Conservation (phyloP, 2,329 filamentous ascomycete species). For the Aspergillus aculeatus region DNA sequence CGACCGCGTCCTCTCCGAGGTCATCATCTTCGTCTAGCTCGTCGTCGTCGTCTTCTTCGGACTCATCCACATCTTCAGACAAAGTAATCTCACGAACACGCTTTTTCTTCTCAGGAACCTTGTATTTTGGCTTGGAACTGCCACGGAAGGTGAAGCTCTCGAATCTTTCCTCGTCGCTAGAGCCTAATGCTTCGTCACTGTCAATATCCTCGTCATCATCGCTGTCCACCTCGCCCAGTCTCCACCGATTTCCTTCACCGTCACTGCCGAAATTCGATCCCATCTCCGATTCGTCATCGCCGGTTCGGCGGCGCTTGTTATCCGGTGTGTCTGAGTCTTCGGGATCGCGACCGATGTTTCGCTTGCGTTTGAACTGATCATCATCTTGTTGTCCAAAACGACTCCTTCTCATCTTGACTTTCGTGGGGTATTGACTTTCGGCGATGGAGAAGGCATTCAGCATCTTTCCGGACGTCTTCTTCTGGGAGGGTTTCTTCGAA, state of each 20-base stretch:
- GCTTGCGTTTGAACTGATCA: slow-evolving; percentile 45
- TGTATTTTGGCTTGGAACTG: slow-evolving; percentile 47
- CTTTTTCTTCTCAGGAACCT: slow-evolving; percentile 23
- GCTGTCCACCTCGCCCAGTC: slow-evolving; percentile 66
- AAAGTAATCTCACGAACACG: slow-evolving; percentile 46
- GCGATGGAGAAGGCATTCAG: slow-evolving; percentile 66
- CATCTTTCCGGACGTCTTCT: slow-evolving; percentile 44
- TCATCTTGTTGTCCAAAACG: slow-evolving; percentile 60
- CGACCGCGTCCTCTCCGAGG: slow-evolving; percentile 62
- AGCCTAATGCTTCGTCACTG: slow-evolving; percentile 80
- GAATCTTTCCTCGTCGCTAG: slow-evolving; percentile 83
- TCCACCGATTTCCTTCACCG: slow-evolving; percentile 83
- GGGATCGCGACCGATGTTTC: slow-evolving; percentile 38
- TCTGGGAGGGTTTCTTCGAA: slow-evolving; percentile 51
- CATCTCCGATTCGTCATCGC: slow-evolving; percentile 46
- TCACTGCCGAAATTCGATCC: slow-evolving; percentile 74
- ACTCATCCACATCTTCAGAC: slow-evolving; percentile 51
- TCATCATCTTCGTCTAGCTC: slow-evolving; percentile 59
- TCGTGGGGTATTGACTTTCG: slow-evolving; percentile 55
- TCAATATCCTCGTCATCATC: slow-evolving; percentile 69
- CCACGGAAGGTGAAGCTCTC: slow-evolving; percentile 71
- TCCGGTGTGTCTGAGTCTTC: slow-evolving; percentile 41
- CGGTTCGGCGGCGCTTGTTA: slow-evolving; percentile 47
- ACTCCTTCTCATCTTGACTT: slow-evolving; percentile 54
- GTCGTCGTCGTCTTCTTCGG: slow-evolving; percentile 36